Conservation (phyloP, 1,139 yeast species). For the Saccharomyces hybrid region DNA sequence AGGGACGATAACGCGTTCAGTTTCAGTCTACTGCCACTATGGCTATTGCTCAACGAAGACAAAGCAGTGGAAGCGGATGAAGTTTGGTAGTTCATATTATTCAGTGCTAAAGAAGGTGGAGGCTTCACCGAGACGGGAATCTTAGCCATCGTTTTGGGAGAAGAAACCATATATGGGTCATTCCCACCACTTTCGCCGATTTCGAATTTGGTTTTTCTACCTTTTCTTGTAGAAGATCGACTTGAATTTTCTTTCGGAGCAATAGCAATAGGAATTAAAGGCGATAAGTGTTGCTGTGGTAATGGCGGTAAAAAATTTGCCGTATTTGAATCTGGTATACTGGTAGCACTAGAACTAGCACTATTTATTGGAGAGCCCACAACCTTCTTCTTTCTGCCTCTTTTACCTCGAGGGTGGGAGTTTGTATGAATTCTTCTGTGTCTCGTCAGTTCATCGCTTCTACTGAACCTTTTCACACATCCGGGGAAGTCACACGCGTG, state of each 20-base stretch:
- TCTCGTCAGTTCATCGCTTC: constrained; percentile 64
- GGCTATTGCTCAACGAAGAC: constrained; percentile 8
- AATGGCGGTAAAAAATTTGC: constrained; percentile 2
- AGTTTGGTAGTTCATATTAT: constrained; percentile 3
- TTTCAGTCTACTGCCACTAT: constrained; percentile 17
- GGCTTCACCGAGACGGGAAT: constrained; percentile 10
- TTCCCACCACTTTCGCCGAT: constrained; percentile 6
- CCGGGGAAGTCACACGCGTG: constrained; percentile 64
- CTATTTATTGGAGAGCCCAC: background rate
- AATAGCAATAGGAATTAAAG: background rate
- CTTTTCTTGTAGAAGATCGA: constrained; percentile 1
- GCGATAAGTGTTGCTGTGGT: background rate
- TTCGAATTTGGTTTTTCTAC: constrained; percentile 6
- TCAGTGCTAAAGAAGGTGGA: constrained; percentile 19
- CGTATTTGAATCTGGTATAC: background rate
- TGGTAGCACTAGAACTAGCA: background rate
- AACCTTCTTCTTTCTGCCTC: constrained; percentile 42
- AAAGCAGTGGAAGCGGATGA: constrained; percentile 4
- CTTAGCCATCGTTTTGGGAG: background rate
- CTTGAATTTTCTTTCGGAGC: background rate
- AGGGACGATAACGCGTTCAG: constrained; percentile 33
- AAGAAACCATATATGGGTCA: background rate
- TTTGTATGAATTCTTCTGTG: constrained; percentile 60
- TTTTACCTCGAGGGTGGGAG: constrained; percentile 43
- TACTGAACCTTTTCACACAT: constrained; percentile 57